Conservation (phyloP, 139 green algal genomes). For the Haematococcus lacustris region DNA sequence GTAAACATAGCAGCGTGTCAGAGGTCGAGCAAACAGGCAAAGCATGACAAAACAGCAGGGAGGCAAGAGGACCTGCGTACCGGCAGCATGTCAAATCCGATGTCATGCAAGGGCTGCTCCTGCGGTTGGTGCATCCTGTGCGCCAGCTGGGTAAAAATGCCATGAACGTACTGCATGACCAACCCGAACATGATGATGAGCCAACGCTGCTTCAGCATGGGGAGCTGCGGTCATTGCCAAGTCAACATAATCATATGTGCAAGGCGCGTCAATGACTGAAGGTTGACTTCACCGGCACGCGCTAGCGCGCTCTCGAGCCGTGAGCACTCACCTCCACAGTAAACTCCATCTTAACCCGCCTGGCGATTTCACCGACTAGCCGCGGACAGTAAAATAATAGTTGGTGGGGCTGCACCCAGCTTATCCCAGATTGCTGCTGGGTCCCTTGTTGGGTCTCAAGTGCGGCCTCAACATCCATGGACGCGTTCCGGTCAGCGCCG, state of each 20-base stretch:
- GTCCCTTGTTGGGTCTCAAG: no score
- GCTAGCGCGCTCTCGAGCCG: not conserved
- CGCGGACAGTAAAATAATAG: no score
- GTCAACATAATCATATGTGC: not conserved
- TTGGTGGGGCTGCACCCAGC: no score
- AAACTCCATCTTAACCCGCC: slow-evolving; percentile 51
- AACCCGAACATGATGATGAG: slow-evolving; percentile 66
- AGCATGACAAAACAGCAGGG: not conserved
- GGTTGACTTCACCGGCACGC: not conserved
- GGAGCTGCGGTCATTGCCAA: slow-evolving; percentile 41
- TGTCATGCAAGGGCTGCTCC: slow-evolving; percentile 60
- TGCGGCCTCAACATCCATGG: no score
- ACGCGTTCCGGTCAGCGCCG: no score
- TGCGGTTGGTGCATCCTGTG: slow-evolving; percentile 67
- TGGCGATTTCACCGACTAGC: no score
- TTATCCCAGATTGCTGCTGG: no score
- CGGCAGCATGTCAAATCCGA: slow-evolving; percentile 66
- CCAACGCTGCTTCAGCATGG: slow-evolving; percentile 65
- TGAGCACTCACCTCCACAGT: slow-evolving; percentile 41
- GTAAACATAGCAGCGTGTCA: slow-evolving; percentile 1
- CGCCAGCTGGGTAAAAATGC: slow-evolving; percentile 80
- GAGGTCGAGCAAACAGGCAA: not conserved
- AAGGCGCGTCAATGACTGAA: not conserved
- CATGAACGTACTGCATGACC: slow-evolving; percentile 84
- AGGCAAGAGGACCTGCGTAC: slow-evolving; percentile 25